Evolutionary conservation across 257 asterid genomes (phyloP).

Genomic region (Cynanchum wilfordii): DNA sequence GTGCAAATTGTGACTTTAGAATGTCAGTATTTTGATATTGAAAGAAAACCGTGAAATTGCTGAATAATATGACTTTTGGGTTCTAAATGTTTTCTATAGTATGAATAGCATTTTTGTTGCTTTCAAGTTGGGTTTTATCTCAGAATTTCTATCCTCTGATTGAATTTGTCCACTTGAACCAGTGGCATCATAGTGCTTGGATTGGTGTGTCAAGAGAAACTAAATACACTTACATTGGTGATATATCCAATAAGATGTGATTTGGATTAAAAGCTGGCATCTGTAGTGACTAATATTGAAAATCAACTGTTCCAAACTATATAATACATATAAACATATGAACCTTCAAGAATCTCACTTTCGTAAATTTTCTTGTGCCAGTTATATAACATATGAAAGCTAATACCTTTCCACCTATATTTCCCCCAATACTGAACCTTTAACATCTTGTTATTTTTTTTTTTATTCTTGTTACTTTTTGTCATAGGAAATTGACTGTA

Average conservation of each 20-base stretch:
- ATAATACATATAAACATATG: background rate
- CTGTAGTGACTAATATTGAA: background rate
- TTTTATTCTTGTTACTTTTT: background rate
- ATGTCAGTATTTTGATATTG: background rate
- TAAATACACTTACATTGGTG: background rate
- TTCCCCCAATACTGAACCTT: background rate
- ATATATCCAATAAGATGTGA: background rate
- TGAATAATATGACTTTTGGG: background rate
- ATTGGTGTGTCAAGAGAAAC: background rate
- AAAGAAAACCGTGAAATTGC: background rate
- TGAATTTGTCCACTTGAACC: background rate
- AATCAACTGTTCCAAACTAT: background rate
- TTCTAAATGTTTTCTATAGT: background rate
- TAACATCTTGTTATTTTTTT: background rate
- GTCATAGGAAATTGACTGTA: background rate
- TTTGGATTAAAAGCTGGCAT: background rate
- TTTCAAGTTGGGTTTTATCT: too few relatives aligned
- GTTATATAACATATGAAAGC: too few relatives aligned
- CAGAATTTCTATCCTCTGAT: background rate
- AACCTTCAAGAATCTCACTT: background rate
- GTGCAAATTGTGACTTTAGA: background rate
- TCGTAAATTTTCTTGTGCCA: background rate
- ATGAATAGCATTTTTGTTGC: background rate
- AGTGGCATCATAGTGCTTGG: background rate
- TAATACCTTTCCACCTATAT: background rate